phyloP scores from a whole-genome alignment of 306 rosid species.

The Mimosa pudica region DNA sequence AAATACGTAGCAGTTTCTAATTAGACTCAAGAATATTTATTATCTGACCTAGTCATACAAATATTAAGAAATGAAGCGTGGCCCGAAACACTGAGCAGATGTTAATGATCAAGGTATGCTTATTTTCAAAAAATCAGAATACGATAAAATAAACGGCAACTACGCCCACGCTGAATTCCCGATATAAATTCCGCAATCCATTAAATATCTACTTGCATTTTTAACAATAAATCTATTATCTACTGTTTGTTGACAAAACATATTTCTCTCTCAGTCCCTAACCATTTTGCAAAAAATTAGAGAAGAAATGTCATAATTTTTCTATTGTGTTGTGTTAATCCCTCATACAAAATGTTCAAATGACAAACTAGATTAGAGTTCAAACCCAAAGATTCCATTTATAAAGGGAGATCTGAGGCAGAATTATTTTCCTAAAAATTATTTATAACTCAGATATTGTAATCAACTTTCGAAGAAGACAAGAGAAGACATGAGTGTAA shows the following conservation, averaged over 20 bases:
- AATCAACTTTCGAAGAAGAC: neutral
- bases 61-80: no score
- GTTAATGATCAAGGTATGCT: neutral
- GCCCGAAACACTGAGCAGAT: neutral
- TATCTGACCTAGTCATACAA: no score
- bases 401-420: neutral
- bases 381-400: neutral
- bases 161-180: neutral
- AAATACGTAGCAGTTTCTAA: no score
- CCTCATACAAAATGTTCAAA: neutral
- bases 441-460: neutral
- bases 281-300: neutral
- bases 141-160: neutral
- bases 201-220: neutral
- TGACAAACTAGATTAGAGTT: neutral
- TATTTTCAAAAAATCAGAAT: neutral
- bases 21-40: no score
- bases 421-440: neutral
- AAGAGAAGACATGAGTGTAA: neutral
- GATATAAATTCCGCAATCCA: neutral
- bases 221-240: neutral
- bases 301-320: neutral
- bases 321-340: neutral
- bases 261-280: neutral
- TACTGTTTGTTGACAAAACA: neutral